These are phyloP conservation scores for Lepidium africanum DNA, from an alignment of 345 rosid species.

Conservation along the genomic window DNA sequence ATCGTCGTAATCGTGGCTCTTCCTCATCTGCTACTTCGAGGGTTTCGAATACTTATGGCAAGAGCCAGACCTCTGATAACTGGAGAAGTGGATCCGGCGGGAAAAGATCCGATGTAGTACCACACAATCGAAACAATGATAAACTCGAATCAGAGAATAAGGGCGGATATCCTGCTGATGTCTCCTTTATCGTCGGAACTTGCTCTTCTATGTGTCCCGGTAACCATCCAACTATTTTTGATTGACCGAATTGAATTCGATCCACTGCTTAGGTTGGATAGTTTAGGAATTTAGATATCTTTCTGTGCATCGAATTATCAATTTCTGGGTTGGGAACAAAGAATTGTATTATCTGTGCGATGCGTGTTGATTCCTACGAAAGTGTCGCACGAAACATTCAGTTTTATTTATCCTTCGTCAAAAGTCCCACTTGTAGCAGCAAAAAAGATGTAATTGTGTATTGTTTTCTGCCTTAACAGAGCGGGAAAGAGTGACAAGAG, in stretches of 20 bases:
- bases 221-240: constrained; percentile 6
- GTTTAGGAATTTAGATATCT: neutral
- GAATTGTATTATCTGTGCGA: neutral
- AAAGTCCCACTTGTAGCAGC: neutral
- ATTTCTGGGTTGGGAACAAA: neutral
- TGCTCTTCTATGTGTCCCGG: constrained; percentile 94
- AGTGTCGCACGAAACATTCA: neutral
- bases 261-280: neutral
- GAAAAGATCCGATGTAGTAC: constrained; percentile 17
- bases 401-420: neutral
- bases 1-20: constrained; percentile 19
- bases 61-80: neutral
- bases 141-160: neutral
- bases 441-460: neutral
- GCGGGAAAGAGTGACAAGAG: constrained; percentile 65
- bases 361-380: neutral
- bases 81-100: constrained; percentile 2
- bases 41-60: neutral
- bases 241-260: neutral
- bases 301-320: neutral
- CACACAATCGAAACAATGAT: neutral
- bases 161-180: constrained; percentile 7
- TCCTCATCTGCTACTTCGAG: neutral
- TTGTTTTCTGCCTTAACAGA: constrained; percentile 29
- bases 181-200: constrained; percentile 48